Evolutionary conservation across 2,329 filamentous ascomycete species (phyloP).

Genomic region (Aureobasidium mangrovei): DNA sequence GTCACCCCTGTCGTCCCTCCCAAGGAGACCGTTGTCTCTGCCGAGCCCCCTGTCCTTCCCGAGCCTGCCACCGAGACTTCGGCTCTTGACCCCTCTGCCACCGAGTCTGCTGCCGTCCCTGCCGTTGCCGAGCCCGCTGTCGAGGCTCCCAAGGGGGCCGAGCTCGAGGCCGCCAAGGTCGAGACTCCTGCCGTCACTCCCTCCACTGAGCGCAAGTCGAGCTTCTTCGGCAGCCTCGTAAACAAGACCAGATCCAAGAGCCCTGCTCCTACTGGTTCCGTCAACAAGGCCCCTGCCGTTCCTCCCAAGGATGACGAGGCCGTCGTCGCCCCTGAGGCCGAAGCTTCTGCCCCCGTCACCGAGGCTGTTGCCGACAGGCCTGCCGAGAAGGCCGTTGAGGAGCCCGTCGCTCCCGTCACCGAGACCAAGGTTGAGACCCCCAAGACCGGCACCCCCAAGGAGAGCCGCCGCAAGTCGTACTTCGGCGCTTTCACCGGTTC

Average conservation of each 20-base stretch:
- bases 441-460: constrained; percentile 16
- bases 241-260: constrained; percentile 18
- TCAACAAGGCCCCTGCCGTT: constrained; percentile 15
- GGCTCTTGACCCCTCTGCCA: constrained; percentile 31
- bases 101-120: constrained; percentile 24
- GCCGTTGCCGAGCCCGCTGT: constrained; percentile 17
- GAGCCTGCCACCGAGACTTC: constrained; percentile 26
- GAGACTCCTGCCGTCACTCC: constrained; percentile 16
- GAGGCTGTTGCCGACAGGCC: constrained; percentile 15
- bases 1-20: constrained; percentile 42
- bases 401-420: constrained; percentile 11
- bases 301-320: constrained; percentile 20
- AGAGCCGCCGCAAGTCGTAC: constrained; percentile 18
- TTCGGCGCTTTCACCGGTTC: constrained; percentile 17
- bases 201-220: constrained; percentile 16
- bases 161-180: constrained; percentile 14
- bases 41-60: constrained; percentile 28
- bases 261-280: constrained; percentile 13
- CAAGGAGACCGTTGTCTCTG: constrained; percentile 38
- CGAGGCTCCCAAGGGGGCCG: constrained; percentile 19
- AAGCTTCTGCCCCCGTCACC: constrained; percentile 18
- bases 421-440: constrained; percentile 11
- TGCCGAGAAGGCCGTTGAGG: constrained; percentile 13
- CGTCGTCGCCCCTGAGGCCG: constrained; percentile 16
- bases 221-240: constrained; percentile 17